These are phyloP conservation scores for Bipolaris sorokiniana DNA, from an alignment of 2,329 filamentous ascomycete species.

Conservation along the genomic window DNA sequence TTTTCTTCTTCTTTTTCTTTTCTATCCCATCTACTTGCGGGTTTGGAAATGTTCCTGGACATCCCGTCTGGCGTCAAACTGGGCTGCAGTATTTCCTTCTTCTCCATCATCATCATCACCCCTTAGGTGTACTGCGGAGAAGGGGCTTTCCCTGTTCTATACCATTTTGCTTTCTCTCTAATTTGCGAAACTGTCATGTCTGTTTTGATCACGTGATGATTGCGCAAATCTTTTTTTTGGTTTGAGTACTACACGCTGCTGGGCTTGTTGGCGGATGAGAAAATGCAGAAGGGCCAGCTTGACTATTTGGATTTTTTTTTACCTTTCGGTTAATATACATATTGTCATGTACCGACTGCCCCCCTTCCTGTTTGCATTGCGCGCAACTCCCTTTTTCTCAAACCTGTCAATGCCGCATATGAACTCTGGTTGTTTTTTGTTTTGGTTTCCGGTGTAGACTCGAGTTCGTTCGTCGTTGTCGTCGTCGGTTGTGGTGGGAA, in stretches of 20 bases:
- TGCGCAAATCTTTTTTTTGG: neutral
- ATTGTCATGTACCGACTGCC: conserved; percentile 5
- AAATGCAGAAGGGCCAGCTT: neutral
- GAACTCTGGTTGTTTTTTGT: neutral
- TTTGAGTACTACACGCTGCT: neutral
- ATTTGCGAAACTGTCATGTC: neutral
- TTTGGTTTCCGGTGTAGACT: neutral
- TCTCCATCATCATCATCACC: conserved; percentile 4
- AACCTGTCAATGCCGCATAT: neutral
- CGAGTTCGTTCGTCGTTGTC: neutral
- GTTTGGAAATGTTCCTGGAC: conserved; percentile 1
- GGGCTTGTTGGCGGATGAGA: neutral
- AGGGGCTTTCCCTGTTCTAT: conserved; percentile 9
- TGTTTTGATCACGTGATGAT: neutral
- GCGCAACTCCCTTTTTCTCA: neutral
- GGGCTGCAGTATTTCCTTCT: conserved; percentile 1
- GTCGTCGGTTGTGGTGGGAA: too few species aligned
- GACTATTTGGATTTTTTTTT: conserved; percentile 2
- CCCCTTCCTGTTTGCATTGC: neutral
- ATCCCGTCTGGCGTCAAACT: conserved; percentile 1
- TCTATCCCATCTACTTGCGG: conserved; percentile 1
- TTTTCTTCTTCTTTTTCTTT: neutral
- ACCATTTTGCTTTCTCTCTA: conserved; percentile 9
- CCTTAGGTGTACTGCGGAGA: neutral
- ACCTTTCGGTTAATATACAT: conserved; percentile 1